Evolutionary conservation across 176 grass and related monocot genomes (phyloP).

Genomic region (Rhynchospora pubera): DNA sequence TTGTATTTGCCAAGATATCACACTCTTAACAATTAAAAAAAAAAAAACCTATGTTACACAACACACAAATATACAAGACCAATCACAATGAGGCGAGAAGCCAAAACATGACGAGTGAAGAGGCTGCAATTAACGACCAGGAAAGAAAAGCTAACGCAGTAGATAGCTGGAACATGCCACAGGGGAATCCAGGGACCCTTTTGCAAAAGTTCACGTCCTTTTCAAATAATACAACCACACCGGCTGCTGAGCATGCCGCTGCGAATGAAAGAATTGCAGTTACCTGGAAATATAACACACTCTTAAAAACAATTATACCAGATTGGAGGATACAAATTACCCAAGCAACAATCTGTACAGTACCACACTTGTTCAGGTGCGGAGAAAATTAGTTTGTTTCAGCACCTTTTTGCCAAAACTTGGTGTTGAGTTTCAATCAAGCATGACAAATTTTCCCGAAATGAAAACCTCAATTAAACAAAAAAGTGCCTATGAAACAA

Average conservation of each 20-base stretch:
- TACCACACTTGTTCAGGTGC: not conserved
- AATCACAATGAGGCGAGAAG: slow-evolving; percentile 63
- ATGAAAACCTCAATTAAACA: slow-evolving; percentile 13
- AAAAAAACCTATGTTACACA: slow-evolving; percentile 24
- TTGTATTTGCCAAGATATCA: slow-evolving; percentile 3
- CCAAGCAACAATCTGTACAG: not conserved
- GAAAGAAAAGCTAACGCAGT: slow-evolving; percentile 69
- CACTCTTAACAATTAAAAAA: slow-evolving; percentile 1
- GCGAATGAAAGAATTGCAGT: slow-evolving; percentile 67
- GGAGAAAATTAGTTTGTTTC: not conserved
- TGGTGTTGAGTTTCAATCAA: not conserved
- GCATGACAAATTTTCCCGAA: not conserved
- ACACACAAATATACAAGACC: slow-evolving; percentile 29
- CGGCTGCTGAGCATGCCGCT: slow-evolving; percentile 71
- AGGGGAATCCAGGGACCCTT: slow-evolving; percentile 46
- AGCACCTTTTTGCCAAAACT: not conserved
- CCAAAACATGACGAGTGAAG: slow-evolving; percentile 74
- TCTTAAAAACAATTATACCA: not conserved
- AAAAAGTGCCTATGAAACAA: not conserved
- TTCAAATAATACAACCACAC: slow-evolving; percentile 61
- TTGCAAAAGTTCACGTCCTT: slow-evolving; percentile 58
- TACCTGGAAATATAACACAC: slow-evolving; percentile 36
- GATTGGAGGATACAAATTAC: not conserved
- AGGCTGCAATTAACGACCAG: slow-evolving; percentile 52
- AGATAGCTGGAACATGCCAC: slow-evolving; percentile 57